These are phyloP conservation scores for Talaromyces proteolyticus DNA, from an alignment of 495 filamentous ascomycete genomes.

Conservation along the genomic window DNA sequence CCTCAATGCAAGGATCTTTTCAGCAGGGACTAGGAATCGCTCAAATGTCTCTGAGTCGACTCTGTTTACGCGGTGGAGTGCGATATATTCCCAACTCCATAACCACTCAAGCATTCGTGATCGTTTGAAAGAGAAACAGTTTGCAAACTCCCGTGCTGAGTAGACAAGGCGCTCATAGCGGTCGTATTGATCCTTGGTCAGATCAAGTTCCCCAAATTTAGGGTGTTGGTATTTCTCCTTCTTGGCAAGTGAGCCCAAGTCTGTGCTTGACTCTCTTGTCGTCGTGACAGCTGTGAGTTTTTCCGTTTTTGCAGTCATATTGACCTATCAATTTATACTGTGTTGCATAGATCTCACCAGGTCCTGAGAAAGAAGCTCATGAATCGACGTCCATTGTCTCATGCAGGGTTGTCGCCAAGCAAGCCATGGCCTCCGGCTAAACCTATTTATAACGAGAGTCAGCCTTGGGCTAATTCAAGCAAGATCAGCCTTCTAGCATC, in stretches of 20 bases:
- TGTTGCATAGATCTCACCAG: background rate
- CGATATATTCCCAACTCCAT: background rate
- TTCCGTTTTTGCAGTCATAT: background rate
- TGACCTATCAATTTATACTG: too few species aligned
- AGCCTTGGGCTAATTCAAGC: background rate
- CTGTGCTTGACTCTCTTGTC: background rate
- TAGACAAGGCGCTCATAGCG: background rate
- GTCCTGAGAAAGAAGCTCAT: too few species aligned
- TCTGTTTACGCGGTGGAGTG: background rate
- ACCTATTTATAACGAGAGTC: background rate
- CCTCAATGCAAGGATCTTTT: background rate
- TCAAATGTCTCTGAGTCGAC: background rate
- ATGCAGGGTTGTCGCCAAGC: background rate
- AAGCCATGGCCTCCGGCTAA: background rate
- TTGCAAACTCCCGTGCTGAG: background rate
- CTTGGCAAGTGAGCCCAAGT: background rate
- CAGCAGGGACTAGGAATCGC: background rate
- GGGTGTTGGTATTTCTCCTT: slow-evolving; percentile 1
- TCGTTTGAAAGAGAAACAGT: background rate
- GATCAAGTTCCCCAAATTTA: background rate
- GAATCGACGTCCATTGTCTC: background rate
- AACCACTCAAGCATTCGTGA: background rate
- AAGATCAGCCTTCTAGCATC: too few species aligned
- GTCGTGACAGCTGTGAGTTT: background rate
- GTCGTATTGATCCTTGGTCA: background rate